A percentile compares a stretch with the other conserved stretches of the same genome.
phyloP scores from a whole-genome alignment of 371 early-diverging fungal genomes.

The Mucor racemosus region DNA sequence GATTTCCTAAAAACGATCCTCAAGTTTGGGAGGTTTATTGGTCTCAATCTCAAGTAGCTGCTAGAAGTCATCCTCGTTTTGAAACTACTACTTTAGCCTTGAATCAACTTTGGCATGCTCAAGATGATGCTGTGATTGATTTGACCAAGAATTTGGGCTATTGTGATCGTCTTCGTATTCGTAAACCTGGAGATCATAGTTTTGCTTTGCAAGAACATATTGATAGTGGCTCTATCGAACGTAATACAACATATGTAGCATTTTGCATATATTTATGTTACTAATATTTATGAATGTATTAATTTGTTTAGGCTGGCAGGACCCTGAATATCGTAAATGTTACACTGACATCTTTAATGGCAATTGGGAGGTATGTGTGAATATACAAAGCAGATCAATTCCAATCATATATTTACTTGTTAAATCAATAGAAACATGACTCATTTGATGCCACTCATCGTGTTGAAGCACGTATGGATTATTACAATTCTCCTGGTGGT shows the following conservation, averaged over 20 bases:
- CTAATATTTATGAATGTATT: neutral
- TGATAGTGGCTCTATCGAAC: conserved; percentile 47
- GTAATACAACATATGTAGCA: neutral
- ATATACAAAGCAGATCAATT: too few relatives aligned
- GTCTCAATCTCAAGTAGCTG: conserved; percentile 34
- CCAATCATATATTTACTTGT: too few relatives aligned
- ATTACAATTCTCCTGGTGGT: conserved; percentile 40
- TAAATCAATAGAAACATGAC: conserved; percentile 30
- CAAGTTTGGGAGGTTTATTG: conserved; percentile 51
- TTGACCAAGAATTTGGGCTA: conserved; percentile 40
- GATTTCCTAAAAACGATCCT: conserved; percentile 41
- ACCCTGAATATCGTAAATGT: conserved; percentile 33
- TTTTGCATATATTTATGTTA: neutral
- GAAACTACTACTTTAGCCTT: conserved; percentile 33
- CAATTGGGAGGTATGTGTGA: conserved; percentile 28
- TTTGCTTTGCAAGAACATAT: conserved; percentile 45
- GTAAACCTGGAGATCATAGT: conserved; percentile 34
- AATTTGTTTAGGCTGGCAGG: conserved; percentile 23
- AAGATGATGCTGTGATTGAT: conserved; percentile 30
- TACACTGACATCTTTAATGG: conserved; percentile 29
- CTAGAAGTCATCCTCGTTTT: conserved; percentile 41
- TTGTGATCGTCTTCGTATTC: conserved; percentile 48
- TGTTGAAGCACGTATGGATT: conserved; percentile 43
- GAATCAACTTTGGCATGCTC: conserved; percentile 42
- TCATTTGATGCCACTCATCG: conserved; percentile 50